These are phyloP conservation scores for Pseudozyma flocculosa DNA, from an alignment of 1,284 basidiomycete genomes.

Conservation along the genomic window DNA sequence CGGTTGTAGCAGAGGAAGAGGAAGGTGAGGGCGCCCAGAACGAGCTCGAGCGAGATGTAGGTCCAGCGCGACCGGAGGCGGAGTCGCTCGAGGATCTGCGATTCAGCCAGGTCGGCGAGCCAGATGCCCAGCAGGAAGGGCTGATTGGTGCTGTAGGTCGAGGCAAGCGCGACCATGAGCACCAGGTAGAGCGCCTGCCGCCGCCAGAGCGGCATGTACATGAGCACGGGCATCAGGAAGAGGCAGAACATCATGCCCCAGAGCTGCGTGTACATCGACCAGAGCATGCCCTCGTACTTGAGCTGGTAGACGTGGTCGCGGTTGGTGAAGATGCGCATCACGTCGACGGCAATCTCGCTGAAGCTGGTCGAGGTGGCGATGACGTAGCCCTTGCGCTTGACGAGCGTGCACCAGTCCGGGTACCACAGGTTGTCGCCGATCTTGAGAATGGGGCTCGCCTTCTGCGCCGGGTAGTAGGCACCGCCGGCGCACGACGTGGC, in stretches of 20 bases:
- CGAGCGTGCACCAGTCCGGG: conserved; percentile 58
- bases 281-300: conserved; percentile 58
- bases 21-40: conserved; percentile 54
- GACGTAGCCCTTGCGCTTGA: conserved; percentile 16
- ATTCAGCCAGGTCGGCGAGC: conserved; percentile 58
- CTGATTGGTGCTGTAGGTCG: conserved; percentile 17
- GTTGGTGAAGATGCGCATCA: conserved; percentile 59
- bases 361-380: conserved; percentile 37
- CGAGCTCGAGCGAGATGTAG: conserved; percentile 52
- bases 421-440: conserved; percentile 53
- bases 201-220: conserved; percentile 54
- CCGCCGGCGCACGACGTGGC: conserved; percentile 44
- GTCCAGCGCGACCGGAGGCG: conserved; percentile 59
- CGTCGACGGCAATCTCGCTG: conserved; percentile 57
- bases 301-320: conserved; percentile 59
- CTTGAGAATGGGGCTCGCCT: conserved; percentile 40
- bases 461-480: conserved; percentile 51
- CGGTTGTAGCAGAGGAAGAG: conserved; percentile 56
- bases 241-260: conserved; percentile 60
- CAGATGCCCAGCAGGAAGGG: conserved; percentile 58
- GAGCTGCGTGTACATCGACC: conserved; percentile 60
- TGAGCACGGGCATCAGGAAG: conserved; percentile 58
- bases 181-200: conserved; percentile 55
- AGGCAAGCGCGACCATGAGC: conserved; percentile 35
- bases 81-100: conserved; percentile 58